These are phyloP conservation scores for Malassezia dermatis DNA, from an alignment of 1,284 basidiomycete genomes.

Conservation along the genomic window DNA sequence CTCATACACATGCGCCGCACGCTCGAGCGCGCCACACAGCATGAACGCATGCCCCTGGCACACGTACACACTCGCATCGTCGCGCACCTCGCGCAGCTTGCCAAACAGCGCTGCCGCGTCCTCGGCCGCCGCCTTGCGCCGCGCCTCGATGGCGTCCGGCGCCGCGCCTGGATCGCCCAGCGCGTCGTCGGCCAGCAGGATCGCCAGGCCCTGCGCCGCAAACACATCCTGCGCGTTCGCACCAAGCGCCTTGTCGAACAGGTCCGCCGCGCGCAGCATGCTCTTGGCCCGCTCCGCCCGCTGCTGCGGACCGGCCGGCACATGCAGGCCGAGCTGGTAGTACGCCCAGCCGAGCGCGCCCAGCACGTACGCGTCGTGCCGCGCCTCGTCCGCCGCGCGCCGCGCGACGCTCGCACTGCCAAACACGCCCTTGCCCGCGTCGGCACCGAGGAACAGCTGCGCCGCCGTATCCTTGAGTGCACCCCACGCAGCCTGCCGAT, in stretches of 20 bases:
- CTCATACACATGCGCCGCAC: slow-evolving; percentile 42
- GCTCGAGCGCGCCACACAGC: slow-evolving; percentile 40
- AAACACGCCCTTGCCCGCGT: slow-evolving; percentile 25
- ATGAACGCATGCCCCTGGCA: slow-evolving; percentile 46
- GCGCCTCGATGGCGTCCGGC: slow-evolving; percentile 21
- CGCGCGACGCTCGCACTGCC: slow-evolving; percentile 30
- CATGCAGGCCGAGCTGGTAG: slow-evolving; percentile 40
- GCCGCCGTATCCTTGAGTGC: slow-evolving; percentile 43
- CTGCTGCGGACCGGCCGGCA: slow-evolving; percentile 24
- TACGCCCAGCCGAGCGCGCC: slow-evolving; percentile 43
- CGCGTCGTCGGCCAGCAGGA: slow-evolving; percentile 41
- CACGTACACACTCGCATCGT: slow-evolving; percentile 44
- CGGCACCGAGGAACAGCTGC: slow-evolving; percentile 32
- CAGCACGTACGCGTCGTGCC: slow-evolving; percentile 37
- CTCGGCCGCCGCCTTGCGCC: slow-evolving; percentile 31
- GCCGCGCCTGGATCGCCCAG: slow-evolving; percentile 26
- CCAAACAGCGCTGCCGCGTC: slow-evolving; percentile 37
- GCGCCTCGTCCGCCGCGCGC: slow-evolving; percentile 26
- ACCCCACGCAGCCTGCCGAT: slow-evolving; percentile 32
- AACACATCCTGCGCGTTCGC: slow-evolving; percentile 35
- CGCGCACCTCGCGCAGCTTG: slow-evolving; percentile 42
- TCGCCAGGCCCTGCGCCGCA: slow-evolving; percentile 44
- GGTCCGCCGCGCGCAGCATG: slow-evolving; percentile 40
- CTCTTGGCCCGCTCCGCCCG: slow-evolving; percentile 34
- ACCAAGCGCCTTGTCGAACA: slow-evolving; percentile 42